Evolutionary conservation across 202 grass and related monocot genomes (phyloP), one percentile per base, ranked within the genome.

Genomic region (Saccharum hybrid): DNA sequence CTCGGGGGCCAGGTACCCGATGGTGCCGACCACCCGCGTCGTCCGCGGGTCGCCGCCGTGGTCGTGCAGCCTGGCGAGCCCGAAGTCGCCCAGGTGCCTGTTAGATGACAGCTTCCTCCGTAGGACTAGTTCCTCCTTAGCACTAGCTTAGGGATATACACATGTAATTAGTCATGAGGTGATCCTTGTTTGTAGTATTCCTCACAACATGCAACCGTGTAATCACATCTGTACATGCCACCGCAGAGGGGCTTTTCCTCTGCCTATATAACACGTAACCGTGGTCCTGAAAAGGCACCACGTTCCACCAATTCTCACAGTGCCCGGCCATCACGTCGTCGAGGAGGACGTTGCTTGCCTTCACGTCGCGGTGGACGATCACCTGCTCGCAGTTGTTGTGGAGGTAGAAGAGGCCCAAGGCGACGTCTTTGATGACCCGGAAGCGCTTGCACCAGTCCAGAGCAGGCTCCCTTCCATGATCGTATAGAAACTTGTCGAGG

Each of bases 1-100:
- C 65, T 88, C 86, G 21, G 80, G 86, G 3, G 86, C 86, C 21
- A 88, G 71, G 64, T 88, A 88, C 6, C 72, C 87, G 13, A 82
- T 76, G 7, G 87, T 89, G 49, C 87, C 87, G 0, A 85, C 83
- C 6, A 89, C 73, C 8, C 54, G 82, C 10, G 82, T 89, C 26
- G 87, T 89, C 6, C 63, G 54, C 14, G 82, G 71, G 61, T 82
- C 15, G 7, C 48, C 45, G 14, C 87, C 82, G 7, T 85, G 87
- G 31, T 89, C 71, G 38, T 89, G 77, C 0, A 89, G 74, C 59
- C 76, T 89, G 7, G 77, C 82, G 1, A 89, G 76, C 45, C 87
- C 82, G 19, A 89, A 85, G 38, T 89, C 87, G 28, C 82, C 78
- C 16, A 89, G 38, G 23, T 60, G 72, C n/a, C n/a, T 12, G 11